Conservation (phyloP, 208 protist genomes). For the Angomonas ambiguus region DNA sequence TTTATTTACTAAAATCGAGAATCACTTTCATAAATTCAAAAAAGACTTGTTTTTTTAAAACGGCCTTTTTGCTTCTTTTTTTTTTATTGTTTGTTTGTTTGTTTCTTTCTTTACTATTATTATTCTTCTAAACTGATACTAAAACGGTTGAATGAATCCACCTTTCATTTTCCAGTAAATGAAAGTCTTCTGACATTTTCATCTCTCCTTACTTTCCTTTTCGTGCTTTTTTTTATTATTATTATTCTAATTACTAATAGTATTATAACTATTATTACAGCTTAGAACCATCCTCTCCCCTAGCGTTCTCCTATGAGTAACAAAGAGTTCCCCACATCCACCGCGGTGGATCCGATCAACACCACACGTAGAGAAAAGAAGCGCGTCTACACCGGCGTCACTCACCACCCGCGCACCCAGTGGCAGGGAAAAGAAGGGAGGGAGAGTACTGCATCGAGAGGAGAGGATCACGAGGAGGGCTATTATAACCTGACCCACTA, state of each 20-base stretch:
- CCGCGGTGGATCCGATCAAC: background rate
- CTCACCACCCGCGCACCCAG: background rate
- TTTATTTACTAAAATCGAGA: too few relatives aligned
- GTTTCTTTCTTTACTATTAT: conserved; percentile 8
- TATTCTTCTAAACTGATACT: background rate
- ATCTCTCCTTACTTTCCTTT: too few relatives aligned
- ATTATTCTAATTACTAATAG: conserved; percentile 5
- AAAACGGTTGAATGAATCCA: conserved; percentile 8
- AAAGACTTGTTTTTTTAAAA: background rate
- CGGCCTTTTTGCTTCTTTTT: background rate
- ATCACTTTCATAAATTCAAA: background rate
- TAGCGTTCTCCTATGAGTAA: background rate
- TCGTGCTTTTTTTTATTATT: too few relatives aligned
- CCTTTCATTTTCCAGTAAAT: conserved; percentile 3
- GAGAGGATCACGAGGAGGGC: background rate
- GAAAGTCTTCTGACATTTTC: too few relatives aligned
- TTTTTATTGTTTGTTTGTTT: background rate
- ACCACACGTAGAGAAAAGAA: background rate
- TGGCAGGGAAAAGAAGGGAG: background rate
- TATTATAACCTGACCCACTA: background rate
- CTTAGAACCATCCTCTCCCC: too few relatives aligned
- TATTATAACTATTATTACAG: too few relatives aligned
- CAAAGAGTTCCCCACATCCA: background rate
- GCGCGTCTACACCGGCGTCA: background rate
- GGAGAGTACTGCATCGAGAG: background rate